A percentile compares a stretch with the other conserved stretches of the same genome.
Evolutionary conservation across 176 grass and related monocot species (phyloP).

Genomic region (Oryza longistaminata): DNA sequence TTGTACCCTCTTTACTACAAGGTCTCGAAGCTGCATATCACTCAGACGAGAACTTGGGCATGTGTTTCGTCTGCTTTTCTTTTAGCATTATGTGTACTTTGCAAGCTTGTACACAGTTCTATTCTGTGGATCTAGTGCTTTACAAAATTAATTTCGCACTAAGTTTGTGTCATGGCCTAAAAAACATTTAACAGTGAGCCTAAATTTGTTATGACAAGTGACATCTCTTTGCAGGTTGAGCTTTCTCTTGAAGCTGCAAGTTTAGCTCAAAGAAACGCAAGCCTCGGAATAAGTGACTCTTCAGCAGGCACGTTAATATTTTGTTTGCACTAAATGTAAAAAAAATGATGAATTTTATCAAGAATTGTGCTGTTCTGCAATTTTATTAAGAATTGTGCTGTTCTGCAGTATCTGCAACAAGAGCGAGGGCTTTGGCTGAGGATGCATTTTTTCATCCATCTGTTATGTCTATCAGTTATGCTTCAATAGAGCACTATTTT

Average conservation of each 20-base stretch:
- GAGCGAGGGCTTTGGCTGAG: slow-evolving; percentile 85
- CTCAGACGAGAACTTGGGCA: not conserved
- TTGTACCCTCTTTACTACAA: not conserved
- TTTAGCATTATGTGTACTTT: not conserved
- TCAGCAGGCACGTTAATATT: slow-evolving; percentile 58
- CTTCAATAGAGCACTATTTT: slow-evolving; percentile 96
- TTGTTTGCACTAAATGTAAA: not conserved
- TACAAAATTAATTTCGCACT: not conserved
- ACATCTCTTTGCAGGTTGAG: slow-evolving; percentile 62
- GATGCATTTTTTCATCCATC: slow-evolving; percentile 98
- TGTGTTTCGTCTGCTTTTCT: not conserved
- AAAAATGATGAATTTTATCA: not conserved
- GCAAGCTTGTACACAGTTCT: not conserved
- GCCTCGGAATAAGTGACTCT: slow-evolving; percentile 75
- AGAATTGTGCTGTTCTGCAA: slow-evolving; percentile 33
- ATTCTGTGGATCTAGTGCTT: not conserved
- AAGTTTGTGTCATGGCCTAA: not conserved
- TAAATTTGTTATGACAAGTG: slow-evolving; percentile 29
- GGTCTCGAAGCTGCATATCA: not conserved
- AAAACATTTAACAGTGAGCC: not conserved
- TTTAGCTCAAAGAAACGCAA: slow-evolving; percentile 79
- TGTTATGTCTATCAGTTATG: slow-evolving; percentile 94
- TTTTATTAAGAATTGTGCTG: slow-evolving; percentile 23
- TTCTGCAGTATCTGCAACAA: slow-evolving; percentile 65
- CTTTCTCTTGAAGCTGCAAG: slow-evolving; percentile 95